These are phyloP conservation scores for Amoeboaphelidium occidentale DNA, from an alignment of 371 early-diverging fungal genomes.

Conservation along the genomic window DNA sequence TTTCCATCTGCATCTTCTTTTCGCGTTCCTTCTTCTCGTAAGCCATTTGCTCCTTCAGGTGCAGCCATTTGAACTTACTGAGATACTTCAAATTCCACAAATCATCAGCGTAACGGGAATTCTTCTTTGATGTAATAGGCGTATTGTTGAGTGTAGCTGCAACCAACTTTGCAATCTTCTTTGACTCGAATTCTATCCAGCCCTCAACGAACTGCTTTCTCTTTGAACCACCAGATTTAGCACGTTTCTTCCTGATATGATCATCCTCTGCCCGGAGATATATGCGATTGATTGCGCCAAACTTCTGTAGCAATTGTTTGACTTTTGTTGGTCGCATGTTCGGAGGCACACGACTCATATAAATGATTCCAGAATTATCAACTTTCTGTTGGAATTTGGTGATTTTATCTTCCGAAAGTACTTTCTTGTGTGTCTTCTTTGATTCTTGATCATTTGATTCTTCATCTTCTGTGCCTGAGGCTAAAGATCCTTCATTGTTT, in stretches of 20 bases:
- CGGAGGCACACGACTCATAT: conserved; percentile 68
- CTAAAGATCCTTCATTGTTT: no score
- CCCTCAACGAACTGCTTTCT: conserved; percentile 58
- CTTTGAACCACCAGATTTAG: conserved; percentile 24
- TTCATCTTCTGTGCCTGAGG: no score
- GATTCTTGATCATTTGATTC: not conserved
- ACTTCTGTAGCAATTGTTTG: conserved; percentile 33
- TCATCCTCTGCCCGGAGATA: conserved; percentile 53
- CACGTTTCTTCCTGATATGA: conserved; percentile 16
- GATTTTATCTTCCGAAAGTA: conserved; percentile 38
- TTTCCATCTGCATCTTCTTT: conserved; percentile 58
- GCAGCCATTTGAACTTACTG: conserved; percentile 84
- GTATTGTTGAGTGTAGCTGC: conserved; percentile 52
- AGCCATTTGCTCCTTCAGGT: conserved; percentile 74
- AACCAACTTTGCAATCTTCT: conserved; percentile 49
- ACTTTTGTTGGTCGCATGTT: conserved; percentile 69
- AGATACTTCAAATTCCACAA: conserved; percentile 90
- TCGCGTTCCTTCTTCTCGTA: conserved; percentile 55
- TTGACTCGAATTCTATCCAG: conserved; percentile 88
- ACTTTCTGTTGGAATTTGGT: conserved; percentile 36
- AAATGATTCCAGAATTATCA: conserved; percentile 60
- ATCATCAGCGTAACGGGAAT: conserved; percentile 57
- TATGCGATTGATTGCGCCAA: conserved; percentile 57
- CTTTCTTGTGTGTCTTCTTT: conserved; percentile 13
- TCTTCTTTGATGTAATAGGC: conserved; percentile 61